These are phyloP conservation scores for Nannochloropsis granulata DNA, from an alignment of 108 stramenopile species.

Conservation along the genomic window DNA sequence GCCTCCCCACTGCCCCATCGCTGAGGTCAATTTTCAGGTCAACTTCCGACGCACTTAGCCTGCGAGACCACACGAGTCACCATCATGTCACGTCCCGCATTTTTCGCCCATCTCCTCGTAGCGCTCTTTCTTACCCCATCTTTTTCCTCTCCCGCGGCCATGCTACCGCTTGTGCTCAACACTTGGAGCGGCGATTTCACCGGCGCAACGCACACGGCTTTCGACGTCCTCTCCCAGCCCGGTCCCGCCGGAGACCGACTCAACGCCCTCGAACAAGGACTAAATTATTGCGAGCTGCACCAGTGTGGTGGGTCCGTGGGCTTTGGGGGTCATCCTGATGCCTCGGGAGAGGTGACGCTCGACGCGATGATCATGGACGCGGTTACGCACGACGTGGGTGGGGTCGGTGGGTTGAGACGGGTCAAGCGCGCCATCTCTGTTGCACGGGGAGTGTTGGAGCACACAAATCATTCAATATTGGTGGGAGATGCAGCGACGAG, in stretches of 20 bases:
- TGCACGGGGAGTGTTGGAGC: constrained; percentile 35
- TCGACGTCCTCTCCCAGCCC: neutral
- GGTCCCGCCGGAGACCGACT: neutral
- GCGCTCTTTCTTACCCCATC: neutral
- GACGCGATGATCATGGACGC: constrained; percentile 40
- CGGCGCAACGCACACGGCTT: neutral
- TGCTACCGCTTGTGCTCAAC: constrained; percentile 6
- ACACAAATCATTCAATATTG: constrained; percentile 33
- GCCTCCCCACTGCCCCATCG: too few species aligned
- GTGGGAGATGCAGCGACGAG: constrained; percentile 32
- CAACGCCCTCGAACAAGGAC: constrained; percentile 17
- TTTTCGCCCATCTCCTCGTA: too few species aligned
- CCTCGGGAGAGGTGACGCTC: constrained; percentile 24
- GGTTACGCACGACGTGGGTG: constrained; percentile 21
- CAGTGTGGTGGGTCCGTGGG: constrained; percentile 23
- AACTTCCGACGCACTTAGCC: too few species aligned
- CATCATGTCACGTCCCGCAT: too few species aligned
- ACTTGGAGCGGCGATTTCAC: constrained; percentile 16
- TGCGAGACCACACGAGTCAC: too few species aligned
- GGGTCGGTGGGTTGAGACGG: constrained; percentile 22
- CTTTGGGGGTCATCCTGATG: constrained; percentile 29
- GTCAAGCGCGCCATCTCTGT: constrained; percentile 28
- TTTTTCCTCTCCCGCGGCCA: neutral
- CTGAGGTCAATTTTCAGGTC: too few species aligned
- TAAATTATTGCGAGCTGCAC: constrained; percentile 17